Conservation (phyloP, 495 filamentous ascomycete genomes). For the Neurospora sp. region DNA sequence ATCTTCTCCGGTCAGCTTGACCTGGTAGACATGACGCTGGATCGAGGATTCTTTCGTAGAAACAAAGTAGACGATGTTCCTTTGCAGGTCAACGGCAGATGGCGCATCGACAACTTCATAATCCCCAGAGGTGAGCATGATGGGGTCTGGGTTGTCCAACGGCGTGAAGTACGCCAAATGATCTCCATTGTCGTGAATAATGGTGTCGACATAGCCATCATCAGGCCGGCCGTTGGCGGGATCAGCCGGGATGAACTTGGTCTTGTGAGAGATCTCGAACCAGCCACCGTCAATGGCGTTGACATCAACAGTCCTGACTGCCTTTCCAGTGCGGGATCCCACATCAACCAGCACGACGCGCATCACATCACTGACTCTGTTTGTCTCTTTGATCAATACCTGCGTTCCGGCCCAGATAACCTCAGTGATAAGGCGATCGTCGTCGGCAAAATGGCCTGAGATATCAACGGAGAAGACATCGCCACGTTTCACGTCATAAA, state of each 20-base stretch:
- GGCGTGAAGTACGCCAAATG: constrained; percentile 95
- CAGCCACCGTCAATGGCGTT: constrained; percentile 82
- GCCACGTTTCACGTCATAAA: constrained; percentile 75
- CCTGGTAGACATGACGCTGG: constrained; percentile 82
- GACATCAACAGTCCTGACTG: constrained; percentile 69
- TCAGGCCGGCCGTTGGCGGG: constrained; percentile 61
- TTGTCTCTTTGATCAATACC: constrained; percentile 81
- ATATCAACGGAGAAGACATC: constrained; percentile 74
- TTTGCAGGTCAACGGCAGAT: constrained; percentile 73
- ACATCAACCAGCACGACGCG: constrained; percentile 82
- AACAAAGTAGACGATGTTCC: constrained; percentile 83
- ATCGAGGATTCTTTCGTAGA: constrained; percentile 80
- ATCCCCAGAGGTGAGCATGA: constrained; percentile 74
- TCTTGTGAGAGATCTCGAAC: constrained; percentile 89
- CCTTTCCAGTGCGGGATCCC: constrained; percentile 58
- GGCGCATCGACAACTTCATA: constrained; percentile 93
- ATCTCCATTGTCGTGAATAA: constrained; percentile 79
- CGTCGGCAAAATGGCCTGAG: constrained; percentile 64
- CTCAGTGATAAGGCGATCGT: constrained; percentile 85
- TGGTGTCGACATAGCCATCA: constrained; percentile 87
- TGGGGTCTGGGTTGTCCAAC: constrained; percentile 66
- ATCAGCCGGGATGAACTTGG: constrained; percentile 78
- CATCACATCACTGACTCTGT: constrained; percentile 84
- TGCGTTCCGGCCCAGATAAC: constrained; percentile 82
- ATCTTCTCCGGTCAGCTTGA: constrained; percentile 67